Conservation (phyloP, 164 flowering plant genomes). For the Taxillus chinensis region DNA sequence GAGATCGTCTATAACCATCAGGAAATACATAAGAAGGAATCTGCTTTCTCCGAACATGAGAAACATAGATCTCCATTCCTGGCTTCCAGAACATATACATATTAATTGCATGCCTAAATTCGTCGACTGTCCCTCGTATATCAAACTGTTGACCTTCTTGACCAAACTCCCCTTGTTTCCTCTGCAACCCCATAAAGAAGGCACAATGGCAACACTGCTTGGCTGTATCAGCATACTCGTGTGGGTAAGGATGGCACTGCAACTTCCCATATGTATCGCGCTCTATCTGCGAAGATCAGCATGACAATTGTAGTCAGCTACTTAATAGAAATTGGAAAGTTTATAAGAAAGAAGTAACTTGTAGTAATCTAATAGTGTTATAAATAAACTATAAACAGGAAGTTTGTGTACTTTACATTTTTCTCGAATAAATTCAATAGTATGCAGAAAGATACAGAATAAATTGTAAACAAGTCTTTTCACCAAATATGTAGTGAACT, state of each 20-base stretch:
- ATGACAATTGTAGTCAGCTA: too few species aligned
- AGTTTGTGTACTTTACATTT: too few species aligned
- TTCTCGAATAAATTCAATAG: too few species aligned
- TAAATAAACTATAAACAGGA: too few species aligned
- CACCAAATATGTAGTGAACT: not conserved
- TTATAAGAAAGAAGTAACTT: too few species aligned
- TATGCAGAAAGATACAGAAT: not conserved
- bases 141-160: constrained; percentile 97
- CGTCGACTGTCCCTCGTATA: constrained; percentile 85
- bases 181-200: constrained; percentile 92
- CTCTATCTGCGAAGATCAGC: constrained; percentile 57
- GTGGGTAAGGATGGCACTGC: constrained; percentile 95
- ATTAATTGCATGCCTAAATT: constrained; percentile 62
- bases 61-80: constrained; percentile 88
- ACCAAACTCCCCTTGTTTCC: constrained; percentile 64
- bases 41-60: constrained; percentile 83
- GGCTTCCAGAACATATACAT: constrained; percentile 81
- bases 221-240: constrained; percentile 57
- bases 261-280: constrained; percentile 82
- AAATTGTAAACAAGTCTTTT: not conserved
- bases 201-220: constrained; percentile 69
- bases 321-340: too few species aligned
- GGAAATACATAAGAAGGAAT: constrained; percentile 78
- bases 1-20: constrained; percentile 56
- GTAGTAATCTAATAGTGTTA: too few species aligned